Conservation (phyloP, 306 rosid species). For the Cicer arietinum region DNA sequence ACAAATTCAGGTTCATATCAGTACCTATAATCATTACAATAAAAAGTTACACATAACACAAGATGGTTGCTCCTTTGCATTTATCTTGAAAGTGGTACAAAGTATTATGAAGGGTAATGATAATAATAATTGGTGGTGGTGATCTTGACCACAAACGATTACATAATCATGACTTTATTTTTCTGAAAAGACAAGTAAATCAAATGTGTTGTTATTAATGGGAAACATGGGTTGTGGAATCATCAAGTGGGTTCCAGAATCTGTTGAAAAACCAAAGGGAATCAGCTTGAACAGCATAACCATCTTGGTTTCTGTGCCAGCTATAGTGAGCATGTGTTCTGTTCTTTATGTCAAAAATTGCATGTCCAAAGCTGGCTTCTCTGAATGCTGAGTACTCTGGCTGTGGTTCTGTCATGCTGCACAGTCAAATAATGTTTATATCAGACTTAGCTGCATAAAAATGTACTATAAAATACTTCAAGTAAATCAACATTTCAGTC, state of each 20-base stretch:
- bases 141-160: not conserved
- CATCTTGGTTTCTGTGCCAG: constrained; percentile 88
- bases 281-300: constrained; percentile 74
- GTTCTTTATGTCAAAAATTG: constrained; percentile 74
- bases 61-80: not conserved
- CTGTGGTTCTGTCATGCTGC: constrained; percentile 86
- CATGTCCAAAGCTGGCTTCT: constrained; percentile 93
- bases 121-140: constrained; percentile 10
- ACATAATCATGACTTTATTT: constrained; percentile 17
- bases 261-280: constrained; percentile 74
- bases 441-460: constrained; percentile 1
- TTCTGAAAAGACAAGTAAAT: constrained; percentile 3
- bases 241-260: constrained; percentile 66
- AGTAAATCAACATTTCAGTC: too few relatives aligned
- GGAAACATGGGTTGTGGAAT: constrained; percentile 43
- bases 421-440: constrained; percentile 39
- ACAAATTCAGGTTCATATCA: not conserved
- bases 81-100: constrained; percentile 3
- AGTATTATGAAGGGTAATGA: not conserved
- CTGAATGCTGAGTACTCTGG: constrained; percentile 79
- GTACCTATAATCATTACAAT: not conserved
- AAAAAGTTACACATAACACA: not conserved
- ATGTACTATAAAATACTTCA: not conserved
- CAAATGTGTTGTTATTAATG: not conserved
- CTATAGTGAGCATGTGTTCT: constrained; percentile 78